Percentiles rank a stretch among this genome's conserved stretches.
phyloP scores from a whole-genome alignment of 192 early-diverging fungal genomes.

The Entomortierella lignicola region DNA sequence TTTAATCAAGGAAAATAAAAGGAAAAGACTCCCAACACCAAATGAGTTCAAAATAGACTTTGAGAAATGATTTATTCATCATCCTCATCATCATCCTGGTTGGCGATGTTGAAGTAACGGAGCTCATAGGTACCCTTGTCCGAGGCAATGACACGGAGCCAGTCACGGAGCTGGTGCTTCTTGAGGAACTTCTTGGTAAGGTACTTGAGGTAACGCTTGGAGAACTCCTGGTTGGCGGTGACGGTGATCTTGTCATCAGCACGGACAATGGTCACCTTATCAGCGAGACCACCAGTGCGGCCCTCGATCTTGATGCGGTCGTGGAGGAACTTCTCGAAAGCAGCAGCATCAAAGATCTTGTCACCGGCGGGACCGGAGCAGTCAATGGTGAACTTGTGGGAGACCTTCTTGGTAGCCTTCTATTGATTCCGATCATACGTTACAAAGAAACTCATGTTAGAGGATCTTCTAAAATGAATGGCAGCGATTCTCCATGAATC shows the following conservation, averaged over 20 bases:
- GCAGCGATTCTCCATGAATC: not conserved
- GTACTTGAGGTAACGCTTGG: conserved; percentile 99
- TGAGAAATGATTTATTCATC: conserved; percentile 63
- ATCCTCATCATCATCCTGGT: conserved; percentile 80
- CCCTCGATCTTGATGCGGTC: conserved; percentile 98
- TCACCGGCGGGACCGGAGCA: conserved; percentile 92
- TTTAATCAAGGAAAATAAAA: conserved; percentile 21
- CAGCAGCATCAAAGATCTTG: conserved; percentile 96
- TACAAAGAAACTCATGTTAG: conserved; percentile 3
- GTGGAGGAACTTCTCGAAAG: conserved; percentile 98
- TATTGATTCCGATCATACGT: conserved; percentile 11
- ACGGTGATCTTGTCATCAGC: conserved; percentile 81
- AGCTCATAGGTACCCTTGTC: conserved; percentile 94
- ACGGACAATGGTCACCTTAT: conserved; percentile 86
- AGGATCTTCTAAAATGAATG: too few species aligned
- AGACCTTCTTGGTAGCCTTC: conserved; percentile 68
- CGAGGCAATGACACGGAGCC: conserved; percentile 94
- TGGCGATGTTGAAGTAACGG: conserved; percentile 93
- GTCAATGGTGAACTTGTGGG: conserved; percentile 92
- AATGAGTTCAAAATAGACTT: conserved; percentile 3
- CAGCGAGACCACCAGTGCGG: conserved; percentile 95
- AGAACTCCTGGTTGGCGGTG: conserved; percentile 81
- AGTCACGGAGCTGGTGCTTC: conserved; percentile 99
- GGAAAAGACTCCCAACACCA: conserved; percentile 12
- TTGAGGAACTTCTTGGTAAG: conserved; percentile 99